Evolutionary conservation across 1,284 basidiomycete genomes (phyloP).

Genomic region (Trametes versicolor): DNA sequence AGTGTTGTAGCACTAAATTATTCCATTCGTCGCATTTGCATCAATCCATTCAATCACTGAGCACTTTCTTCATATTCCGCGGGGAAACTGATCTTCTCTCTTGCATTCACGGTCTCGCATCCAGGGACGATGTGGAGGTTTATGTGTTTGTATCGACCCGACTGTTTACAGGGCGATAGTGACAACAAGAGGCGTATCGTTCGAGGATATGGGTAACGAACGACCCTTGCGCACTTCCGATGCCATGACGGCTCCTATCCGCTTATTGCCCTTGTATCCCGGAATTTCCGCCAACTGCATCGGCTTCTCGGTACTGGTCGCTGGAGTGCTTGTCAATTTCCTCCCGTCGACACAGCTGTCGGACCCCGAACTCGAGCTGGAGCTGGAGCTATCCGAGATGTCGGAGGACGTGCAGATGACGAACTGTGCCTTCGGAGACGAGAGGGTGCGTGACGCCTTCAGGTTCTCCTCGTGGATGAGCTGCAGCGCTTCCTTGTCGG

Average conservation of each 20-base stretch:
- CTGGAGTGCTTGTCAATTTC: slow-evolving; percentile 33
- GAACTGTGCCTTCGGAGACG: slow-evolving; percentile 14
- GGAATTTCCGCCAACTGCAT: slow-evolving; percentile 30
- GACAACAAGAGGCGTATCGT: slow-evolving; percentile 1
- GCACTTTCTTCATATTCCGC: neutral
- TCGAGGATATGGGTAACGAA: slow-evolving; percentile 4
- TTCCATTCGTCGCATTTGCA: slow-evolving; percentile 19
- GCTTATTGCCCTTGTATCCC: slow-evolving; percentile 26
- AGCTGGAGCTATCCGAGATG: slow-evolving; percentile 14
- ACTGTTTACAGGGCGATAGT: slow-evolving; percentile 5
- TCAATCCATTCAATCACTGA: neutral
- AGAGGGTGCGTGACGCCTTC: neutral
- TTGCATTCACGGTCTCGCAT: neutral
- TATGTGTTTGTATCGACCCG: neutral
- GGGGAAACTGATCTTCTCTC: neutral
- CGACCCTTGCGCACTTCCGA: slow-evolving; percentile 7
- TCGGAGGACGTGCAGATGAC: slow-evolving; percentile 25
- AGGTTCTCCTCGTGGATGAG: slow-evolving; percentile 6
- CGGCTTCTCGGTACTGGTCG: slow-evolving; percentile 28
- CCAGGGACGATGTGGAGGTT: too few relatives aligned
- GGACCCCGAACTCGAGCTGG: slow-evolving; percentile 12
- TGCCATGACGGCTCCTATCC: slow-evolving; percentile 20
- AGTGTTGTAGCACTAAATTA: slow-evolving; percentile 36
- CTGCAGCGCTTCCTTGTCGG: slow-evolving; percentile 1
- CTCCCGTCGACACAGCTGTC: slow-evolving; percentile 18